Base-by-base conservation (phyloP, 495 filamentous ascomycete species). In the Neurospora sp. region DNA sequence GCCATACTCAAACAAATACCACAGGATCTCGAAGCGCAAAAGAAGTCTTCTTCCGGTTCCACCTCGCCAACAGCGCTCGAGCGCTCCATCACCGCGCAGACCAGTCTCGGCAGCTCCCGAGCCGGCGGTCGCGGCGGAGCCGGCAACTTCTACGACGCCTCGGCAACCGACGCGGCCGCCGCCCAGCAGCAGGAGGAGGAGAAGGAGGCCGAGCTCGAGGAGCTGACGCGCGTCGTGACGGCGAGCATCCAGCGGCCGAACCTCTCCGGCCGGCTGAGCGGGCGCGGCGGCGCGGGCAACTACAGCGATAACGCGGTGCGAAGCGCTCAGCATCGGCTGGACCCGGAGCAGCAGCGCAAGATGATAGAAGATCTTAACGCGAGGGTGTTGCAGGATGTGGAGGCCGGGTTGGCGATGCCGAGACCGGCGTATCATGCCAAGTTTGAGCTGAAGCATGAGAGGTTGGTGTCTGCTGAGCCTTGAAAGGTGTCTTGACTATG, bases 281-380 rank as follows among this genome's bases (percentile, higher is more conserved):
- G 90, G 0, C 80, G 90, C 35, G 90, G 90, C 20, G 89, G 90
- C 27, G 87, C 87, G 7, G 90, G 89, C 14, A 91, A 91, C 79
- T 90, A 84, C 80, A 73, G 71, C 8, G 80, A 80, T 46, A 70
- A 75, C 44, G 76, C 79, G 41, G 74, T 44, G 6, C 54, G 54
- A 18, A 31, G 12, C 23, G 78, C 79, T 39, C 70, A 70, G 72
- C 75, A 76, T 60, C 72, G 76, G 40, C 41, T 72, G 71, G 77
- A 78, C 70, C 73, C 82, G 75, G 70, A 76, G 72, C 75, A 79
- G 76, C 72, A 76, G 77, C 72, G 76, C 70, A 75, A 80, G 75
- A 75, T 77, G 69, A 20, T 20, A 38, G 82, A 83, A 74, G 78
- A 79, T 73, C 71, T 82, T 49, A 75, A 80, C 75, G 72, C 79